These are phyloP conservation scores for Penicillium oxalicum DNA, from an alignment of 2,329 filamentous ascomycete species.

Conservation along the genomic window DNA sequence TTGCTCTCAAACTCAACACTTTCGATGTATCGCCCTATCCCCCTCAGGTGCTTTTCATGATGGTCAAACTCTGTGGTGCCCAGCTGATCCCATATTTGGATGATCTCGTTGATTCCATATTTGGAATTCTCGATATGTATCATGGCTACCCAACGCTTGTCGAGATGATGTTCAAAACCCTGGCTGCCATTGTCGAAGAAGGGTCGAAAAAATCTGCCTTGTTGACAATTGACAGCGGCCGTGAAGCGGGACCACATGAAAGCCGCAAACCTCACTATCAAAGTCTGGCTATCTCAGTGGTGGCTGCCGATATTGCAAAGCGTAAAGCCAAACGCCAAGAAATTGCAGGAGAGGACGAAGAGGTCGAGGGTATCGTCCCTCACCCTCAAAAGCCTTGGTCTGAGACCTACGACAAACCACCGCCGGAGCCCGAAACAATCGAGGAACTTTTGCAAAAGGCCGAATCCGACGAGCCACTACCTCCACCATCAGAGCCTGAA, in stretches of 20 bases:
- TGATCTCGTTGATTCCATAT: slow-evolving; percentile 84
- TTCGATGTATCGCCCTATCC: slow-evolving; percentile 89
- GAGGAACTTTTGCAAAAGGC: slow-evolving; percentile 32
- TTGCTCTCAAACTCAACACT: slow-evolving; percentile 81
- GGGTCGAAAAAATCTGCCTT: slow-evolving; percentile 55
- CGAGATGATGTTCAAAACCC: slow-evolving; percentile 73
- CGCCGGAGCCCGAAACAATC: slow-evolving; percentile 25
- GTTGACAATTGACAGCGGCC: slow-evolving; percentile 40
- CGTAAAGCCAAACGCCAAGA: slow-evolving; percentile 29
- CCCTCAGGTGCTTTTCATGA: slow-evolving; percentile 86
- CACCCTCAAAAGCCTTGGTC: slow-evolving; percentile 33
- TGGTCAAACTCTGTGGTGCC: slow-evolving; percentile 81
- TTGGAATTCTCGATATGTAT: slow-evolving; percentile 87
- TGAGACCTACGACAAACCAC: slow-evolving; percentile 21
- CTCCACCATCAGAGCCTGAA: slow-evolving; percentile 43
- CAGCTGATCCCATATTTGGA: slow-evolving; percentile 80
- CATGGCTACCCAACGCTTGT: slow-evolving; percentile 87
- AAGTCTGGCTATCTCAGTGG: slow-evolving; percentile 27
- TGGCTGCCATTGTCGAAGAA: slow-evolving; percentile 78
- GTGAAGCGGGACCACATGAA: slow-evolving; percentile 17
- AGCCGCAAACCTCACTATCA: slow-evolving; percentile 28
- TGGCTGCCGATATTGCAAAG: slow-evolving; percentile 30
- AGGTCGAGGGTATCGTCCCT: slow-evolving; percentile 19
- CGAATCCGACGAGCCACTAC: slow-evolving; percentile 31
- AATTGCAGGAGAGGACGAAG: slow-evolving; percentile 17